Evolutionary conservation across 1,139 yeast species (phyloP).

Genomic region (Geotrichum fermentans): DNA sequence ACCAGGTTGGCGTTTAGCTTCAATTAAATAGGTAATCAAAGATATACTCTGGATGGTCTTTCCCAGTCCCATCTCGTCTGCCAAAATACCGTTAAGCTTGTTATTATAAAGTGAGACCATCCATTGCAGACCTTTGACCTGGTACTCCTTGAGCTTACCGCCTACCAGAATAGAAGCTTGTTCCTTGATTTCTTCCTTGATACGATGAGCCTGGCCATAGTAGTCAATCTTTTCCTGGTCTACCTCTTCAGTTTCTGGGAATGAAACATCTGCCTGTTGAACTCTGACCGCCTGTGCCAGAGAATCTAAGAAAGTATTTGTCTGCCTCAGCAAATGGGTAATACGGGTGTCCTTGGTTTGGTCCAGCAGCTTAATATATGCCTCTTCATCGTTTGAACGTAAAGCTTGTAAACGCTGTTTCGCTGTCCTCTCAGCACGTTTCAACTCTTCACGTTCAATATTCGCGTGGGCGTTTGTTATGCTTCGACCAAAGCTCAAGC

Average conservation of each 20-base stretch:
- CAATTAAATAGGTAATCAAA: slow-evolving; percentile 75
- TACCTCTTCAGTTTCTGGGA: slow-evolving; percentile 37
- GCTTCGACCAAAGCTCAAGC: slow-evolving; percentile 26
- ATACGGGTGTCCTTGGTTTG: slow-evolving; percentile 97
- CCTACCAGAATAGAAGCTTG: slow-evolving; percentile 84
- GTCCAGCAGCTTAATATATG: slow-evolving; percentile 86
- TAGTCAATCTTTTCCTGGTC: slow-evolving; percentile 77
- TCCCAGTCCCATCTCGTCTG: slow-evolving; percentile 98
- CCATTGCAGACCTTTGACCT: slow-evolving; percentile 94
- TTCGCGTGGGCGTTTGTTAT: slow-evolving; percentile 31
- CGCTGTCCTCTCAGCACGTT: slow-evolving; percentile 82
- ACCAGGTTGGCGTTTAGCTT: slow-evolving; percentile 55
- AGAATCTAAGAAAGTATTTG: slow-evolving; percentile 85
- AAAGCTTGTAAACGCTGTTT: slow-evolving; percentile 96
- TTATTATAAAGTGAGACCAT: slow-evolving; percentile 74
- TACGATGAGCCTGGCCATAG: slow-evolving; percentile 86
- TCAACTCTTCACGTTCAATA: slow-evolving; percentile 80
- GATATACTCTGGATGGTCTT: slow-evolving; percentile 94
- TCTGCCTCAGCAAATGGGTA: slow-evolving; percentile 87
- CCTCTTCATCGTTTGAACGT: slow-evolving; percentile 95
- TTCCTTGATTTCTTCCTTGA: slow-evolving; percentile 69
- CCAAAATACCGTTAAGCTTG: slow-evolving; percentile 83
- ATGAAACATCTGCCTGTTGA: slow-evolving; percentile 52
- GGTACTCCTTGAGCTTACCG: slow-evolving; percentile 76
- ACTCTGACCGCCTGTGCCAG: slow-evolving; percentile 85